Base-by-base conservation (phyloP, 768 basidiomycete species). In the Suillus clintonianus region DNA sequence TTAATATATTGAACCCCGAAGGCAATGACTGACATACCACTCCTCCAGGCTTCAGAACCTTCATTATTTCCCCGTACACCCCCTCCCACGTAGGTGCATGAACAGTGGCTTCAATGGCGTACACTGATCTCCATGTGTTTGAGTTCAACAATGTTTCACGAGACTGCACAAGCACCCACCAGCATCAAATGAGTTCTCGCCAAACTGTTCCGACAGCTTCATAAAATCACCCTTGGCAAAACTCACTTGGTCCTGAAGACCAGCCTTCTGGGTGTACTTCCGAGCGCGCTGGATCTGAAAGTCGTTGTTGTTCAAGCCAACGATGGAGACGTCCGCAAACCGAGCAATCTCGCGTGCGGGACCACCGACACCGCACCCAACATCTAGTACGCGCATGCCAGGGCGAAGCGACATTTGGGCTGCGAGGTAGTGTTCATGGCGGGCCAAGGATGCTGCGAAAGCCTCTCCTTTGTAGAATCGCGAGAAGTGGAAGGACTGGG, bases 401-500 rank as follows among this genome's bases (percentile, higher is more conserved):
- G 93, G 87, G 63, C 85, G 85, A 65, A 98, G 81, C 56, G 77
- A 72, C 88, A 96, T 93, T 72, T 91, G 85, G 13, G 89, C 79
- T 19, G 94, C 88, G 68, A 98, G 91, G 81, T 94, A 98, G 79
- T 97, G 94, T 78, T 98, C 95, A 74, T 97, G 95, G 51, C 95
- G 89, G n/a, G 95, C 94, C 10, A 68, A 76, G 22, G 87, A 86
- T 11, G 86, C 85, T 11, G 80, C 76, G 77, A 89, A 89, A 8
- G 82, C 83, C 77, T 92, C 89, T 68, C 95, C 95, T 78, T 88
- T 89, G 85, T 89, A 93, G 84, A 95, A 97, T 54, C 95, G 92
- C 64, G 91, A 95, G 78, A 95, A 95, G 78, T 96, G 94, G 88
- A 95, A 96, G 27, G 89, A 92, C 65, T 88, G 82, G 8, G 84